These are phyloP conservation scores for Thermothielavioides terrestris DNA, from an alignment of 495 filamentous ascomycete species.

Conservation along the genomic window DNA sequence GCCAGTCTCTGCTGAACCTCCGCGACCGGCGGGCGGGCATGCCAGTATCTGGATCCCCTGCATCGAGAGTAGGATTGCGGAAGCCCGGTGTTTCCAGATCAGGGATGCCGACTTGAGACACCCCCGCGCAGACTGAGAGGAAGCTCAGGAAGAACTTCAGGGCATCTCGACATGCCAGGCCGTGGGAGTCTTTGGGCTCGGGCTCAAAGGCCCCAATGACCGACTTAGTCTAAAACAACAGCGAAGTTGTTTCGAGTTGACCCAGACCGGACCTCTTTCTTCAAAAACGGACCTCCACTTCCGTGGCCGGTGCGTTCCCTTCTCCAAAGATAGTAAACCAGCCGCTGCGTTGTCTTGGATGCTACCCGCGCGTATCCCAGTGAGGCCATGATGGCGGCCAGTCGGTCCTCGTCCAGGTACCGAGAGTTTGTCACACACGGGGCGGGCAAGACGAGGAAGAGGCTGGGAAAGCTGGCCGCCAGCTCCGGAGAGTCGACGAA, in stretches of 20 bases:
- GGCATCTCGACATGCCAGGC: too few relatives aligned
- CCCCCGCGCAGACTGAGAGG: neutral
- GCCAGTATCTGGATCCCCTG: too few relatives aligned
- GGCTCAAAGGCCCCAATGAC: too few relatives aligned
- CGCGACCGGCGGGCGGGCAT: too few relatives aligned
- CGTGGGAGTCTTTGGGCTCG: too few relatives aligned
- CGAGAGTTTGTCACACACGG: constrained; percentile 87
- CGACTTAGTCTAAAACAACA: constrained; percentile 46
- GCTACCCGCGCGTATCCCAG: constrained; percentile 61
- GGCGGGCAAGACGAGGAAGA: constrained; percentile 87
- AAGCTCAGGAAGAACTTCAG: neutral
- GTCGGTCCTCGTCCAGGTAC: constrained; percentile 68
- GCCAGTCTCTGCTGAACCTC: too few relatives aligned
- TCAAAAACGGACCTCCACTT: constrained; percentile 33
- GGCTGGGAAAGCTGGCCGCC: constrained; percentile 50
- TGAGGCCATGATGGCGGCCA: constrained; percentile 63
- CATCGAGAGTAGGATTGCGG: too few relatives aligned
- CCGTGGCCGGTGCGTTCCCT: constrained; percentile 17
- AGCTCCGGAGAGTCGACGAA: constrained; percentile 14
- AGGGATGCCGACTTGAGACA: neutral
- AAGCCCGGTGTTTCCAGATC: neutral
- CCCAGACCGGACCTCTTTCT: constrained; percentile 67
- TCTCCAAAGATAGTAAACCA: constrained; percentile 85
- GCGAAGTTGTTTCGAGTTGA: constrained; percentile 80
- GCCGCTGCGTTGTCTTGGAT: constrained; percentile 67